Conservation (phyloP, 352 stramenopile species). For the Phytopythium boreale region DNA sequence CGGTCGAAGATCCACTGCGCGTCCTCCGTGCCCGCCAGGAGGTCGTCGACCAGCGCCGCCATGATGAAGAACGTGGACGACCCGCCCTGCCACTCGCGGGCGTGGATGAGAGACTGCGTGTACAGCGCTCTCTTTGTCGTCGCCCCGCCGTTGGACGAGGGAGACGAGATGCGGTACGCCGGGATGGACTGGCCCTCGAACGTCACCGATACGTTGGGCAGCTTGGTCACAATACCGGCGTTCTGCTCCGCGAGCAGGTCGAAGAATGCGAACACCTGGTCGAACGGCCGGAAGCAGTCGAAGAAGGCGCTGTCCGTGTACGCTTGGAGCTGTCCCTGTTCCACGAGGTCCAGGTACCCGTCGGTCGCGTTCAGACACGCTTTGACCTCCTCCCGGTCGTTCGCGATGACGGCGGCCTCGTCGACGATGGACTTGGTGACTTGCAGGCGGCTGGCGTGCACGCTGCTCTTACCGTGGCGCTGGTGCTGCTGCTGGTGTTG, state of each 20-base stretch:
- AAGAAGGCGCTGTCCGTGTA: constrained; percentile 64
- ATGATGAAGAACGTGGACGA: constrained; percentile 46
- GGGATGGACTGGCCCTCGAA: constrained; percentile 52
- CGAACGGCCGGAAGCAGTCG: constrained; percentile 61
- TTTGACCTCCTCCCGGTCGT: constrained; percentile 41
- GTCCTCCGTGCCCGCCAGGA: constrained; percentile 21
- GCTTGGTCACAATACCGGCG: constrained; percentile 45
- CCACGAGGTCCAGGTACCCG: constrained; percentile 40
- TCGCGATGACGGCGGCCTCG: constrained; percentile 23
- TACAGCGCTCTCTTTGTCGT: constrained; percentile 42
- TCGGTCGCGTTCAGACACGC: constrained; percentile 45
- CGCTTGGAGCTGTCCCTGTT: constrained; percentile 6
- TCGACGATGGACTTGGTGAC: constrained; percentile 26
- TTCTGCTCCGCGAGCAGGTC: constrained; percentile 43
- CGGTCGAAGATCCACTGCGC: constrained; percentile 27
- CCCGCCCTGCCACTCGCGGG: constrained; percentile 50
- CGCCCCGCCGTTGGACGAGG: constrained; percentile 1
- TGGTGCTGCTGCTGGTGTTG: neutral
- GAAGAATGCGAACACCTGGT: constrained; percentile 66
- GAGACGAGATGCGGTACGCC: constrained; percentile 60
- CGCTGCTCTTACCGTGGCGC: constrained; percentile 11
- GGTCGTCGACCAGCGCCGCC: constrained; percentile 35
- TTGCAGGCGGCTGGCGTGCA: constrained; percentile 23
- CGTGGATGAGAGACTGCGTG: constrained; percentile 63
- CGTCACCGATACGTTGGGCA: constrained; percentile 44